Evolutionary conservation across 257 asterid genomes (phyloP).

Genomic region (Solanum microdontum): DNA sequence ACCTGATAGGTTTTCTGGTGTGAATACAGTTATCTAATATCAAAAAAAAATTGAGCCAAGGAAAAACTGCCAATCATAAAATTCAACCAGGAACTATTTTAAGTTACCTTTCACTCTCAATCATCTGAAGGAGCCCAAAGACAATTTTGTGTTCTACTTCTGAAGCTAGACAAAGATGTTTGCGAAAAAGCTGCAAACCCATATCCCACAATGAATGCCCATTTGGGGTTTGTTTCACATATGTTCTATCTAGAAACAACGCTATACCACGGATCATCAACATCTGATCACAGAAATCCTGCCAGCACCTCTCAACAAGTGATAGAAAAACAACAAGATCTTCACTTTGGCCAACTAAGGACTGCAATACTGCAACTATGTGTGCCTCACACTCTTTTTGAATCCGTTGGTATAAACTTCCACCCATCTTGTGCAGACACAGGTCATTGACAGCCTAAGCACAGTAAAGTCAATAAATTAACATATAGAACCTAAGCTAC

Average conservation of each 20-base stretch:
- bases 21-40: background rate
- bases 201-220: constrained; percentile 95
- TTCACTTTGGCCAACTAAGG: constrained; percentile 87
- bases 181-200: constrained; percentile 94
- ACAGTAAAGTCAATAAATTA: constrained; percentile 10
- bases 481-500: constrained; percentile 9
- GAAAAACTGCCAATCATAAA: background rate
- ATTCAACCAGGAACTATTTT: background rate
- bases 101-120: constrained; percentile 77
- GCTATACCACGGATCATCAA: constrained; percentile 93
- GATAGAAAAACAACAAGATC: constrained; percentile 85
- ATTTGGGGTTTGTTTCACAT: constrained; percentile 82
- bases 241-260: constrained; percentile 83
- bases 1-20: background rate
- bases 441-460: constrained; percentile 79
- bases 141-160: constrained; percentile 91
- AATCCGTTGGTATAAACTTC: constrained; percentile 72
- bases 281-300: constrained; percentile 95
- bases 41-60: background rate
- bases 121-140: constrained; percentile 84
- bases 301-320: constrained; percentile 91
- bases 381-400: constrained; percentile 80
- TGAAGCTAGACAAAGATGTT: constrained; percentile 77
- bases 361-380: constrained; percentile 56
- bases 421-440: constrained; percentile 93